phyloP scores from a whole-genome alignment of 306 rosid species.

The Rosa persica region DNA sequence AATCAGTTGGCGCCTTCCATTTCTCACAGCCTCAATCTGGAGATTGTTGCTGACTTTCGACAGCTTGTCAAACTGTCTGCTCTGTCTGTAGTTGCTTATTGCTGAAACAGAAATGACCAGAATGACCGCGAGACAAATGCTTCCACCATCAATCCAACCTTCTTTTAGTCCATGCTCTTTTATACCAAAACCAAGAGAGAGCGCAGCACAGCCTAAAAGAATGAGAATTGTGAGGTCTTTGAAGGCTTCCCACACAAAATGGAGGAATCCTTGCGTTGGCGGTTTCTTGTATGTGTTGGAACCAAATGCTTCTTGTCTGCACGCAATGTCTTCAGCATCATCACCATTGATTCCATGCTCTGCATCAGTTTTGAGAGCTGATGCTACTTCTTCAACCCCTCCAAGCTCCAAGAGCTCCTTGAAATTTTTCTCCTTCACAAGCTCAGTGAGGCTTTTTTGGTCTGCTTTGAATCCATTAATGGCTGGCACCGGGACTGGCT shows the following conservation, averaged over 20 bases:
- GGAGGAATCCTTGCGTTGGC: conserved; percentile 24
- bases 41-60: conserved; percentile 28
- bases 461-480: conserved; percentile 10
- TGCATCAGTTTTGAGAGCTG: conserved; percentile 25
- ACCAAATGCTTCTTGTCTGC: conserved; percentile 29
- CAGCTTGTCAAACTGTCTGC: no score
- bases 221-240: conserved; percentile 40
- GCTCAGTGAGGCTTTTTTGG: conserved; percentile 17
- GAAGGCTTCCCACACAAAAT: conserved; percentile 33
- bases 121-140: conserved; percentile 32
- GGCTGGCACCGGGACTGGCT: not conserved
- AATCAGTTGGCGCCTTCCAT: conserved; percentile 24
- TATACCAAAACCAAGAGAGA: conserved; percentile 40
- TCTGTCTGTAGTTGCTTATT: conserved; percentile 26
- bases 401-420: conserved; percentile 21
- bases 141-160: conserved; percentile 42
- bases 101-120: conserved; percentile 34
- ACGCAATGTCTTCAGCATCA: conserved; percentile 1
- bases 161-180: conserved; percentile 31
- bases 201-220: conserved; percentile 33
- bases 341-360: conserved; percentile 27
- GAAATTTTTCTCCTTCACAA: conserved; percentile 38
- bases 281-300: conserved; percentile 28
- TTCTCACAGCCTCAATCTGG: conserved; percentile 33
- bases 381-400: conserved; percentile 37